Evolutionary conservation across 1,284 basidiomycete genomes (phyloP), one percentile per base, ranked within the genome.

Genomic region (Moesziomyces sp.): DNA sequence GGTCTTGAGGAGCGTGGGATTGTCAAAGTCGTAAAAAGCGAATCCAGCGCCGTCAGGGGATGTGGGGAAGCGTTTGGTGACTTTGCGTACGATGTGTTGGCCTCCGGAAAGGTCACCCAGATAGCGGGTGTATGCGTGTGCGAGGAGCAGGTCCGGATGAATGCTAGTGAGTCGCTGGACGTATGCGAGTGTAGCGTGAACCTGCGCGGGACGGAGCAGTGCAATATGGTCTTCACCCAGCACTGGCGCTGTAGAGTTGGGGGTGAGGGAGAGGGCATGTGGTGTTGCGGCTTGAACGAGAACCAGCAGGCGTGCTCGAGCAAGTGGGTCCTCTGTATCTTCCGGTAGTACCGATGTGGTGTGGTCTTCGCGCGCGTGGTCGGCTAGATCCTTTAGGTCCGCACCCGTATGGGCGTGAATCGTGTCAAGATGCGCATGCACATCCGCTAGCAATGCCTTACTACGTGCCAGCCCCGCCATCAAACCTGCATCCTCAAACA

Each of bases 61-160:
- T 52, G 40, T 44, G 19, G 67, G 67, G 46, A 70, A 74, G 1
- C 59, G 53, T 49, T 74, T 74, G 33, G 50, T 93, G 13, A 90
- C 88, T 84, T 91, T 91, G 19, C 87, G 87, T 0, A 67, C 45
- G 76, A 93, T 90, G 67, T 88, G 87, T 85, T 93, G 92, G 0
- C 93, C 92, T 18, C 92, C 92, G 49, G 89, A 91, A 35, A 93
- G 87, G 84, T 94, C 92, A 58, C 92, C 92, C n/a, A 94, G 88
- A 85, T 93, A 93, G 40, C 92, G 88, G 0, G 73, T 76, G 52
- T 66, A 74, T 3, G 76, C 61, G 48, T 78, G 69, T 3, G 67
- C n/a, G 1, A 78, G 44, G 5, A 70, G 47, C 16, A 61, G 46
- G 0, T 47, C 56, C 35, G 28, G 13, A n/a, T 49, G 6, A 38